Evolutionary conservation across 371 early-diverging fungal genomes (phyloP), one percentile per base, ranked within the genome.

Genomic region (Zopfochytrium polystomum): DNA sequence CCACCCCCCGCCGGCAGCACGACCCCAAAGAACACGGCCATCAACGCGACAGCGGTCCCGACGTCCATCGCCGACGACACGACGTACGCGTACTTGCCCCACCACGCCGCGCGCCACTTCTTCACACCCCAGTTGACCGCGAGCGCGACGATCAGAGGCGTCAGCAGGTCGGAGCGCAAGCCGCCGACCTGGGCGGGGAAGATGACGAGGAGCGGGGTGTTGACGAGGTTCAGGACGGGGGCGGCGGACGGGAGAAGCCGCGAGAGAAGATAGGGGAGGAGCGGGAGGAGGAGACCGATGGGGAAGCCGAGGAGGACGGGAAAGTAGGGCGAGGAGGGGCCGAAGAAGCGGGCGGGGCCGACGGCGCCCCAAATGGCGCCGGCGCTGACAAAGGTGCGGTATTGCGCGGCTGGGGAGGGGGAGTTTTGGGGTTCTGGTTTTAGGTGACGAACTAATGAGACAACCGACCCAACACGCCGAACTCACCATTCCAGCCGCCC

Each of bases 61-160:
- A 52, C 48, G 33, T 63, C 63, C 9, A 63, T 50, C 4, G 42
- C 63, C 30, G 63, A 55, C 18, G 48, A 47, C 57, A 63, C 49
- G 35, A 56, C 57, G 18, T 53, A 53, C 1, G 53, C 53, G 25
- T 53, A 43, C 38, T 26, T 18, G 11, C 43, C 22, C 55, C 55
- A 55, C 55, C 55, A 55, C 4, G 22, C 15, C 29, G 9, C 29
- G 7, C 27, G n/a, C 34, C 25, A 53, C 32, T 27, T 2, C 22
- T 48, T 45, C 7, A 62, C 20, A 55, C 20, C n/a, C 20, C 47
- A 29, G 38, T 62, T 62, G 48, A 62, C 62, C 9, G 45, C 7
- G 34, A 32, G 6, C 6, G 56, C 54, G 7, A 62, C 48, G 15
- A 62, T 13, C 20, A 62, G 25, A 29, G 62, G 62, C 9, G n/a